A percentile compares a stretch with the other conserved stretches of the same genome.
phyloP scores from a whole-genome alignment of 2,329 filamentous ascomycete species.

The Fusarium sp. region DNA sequence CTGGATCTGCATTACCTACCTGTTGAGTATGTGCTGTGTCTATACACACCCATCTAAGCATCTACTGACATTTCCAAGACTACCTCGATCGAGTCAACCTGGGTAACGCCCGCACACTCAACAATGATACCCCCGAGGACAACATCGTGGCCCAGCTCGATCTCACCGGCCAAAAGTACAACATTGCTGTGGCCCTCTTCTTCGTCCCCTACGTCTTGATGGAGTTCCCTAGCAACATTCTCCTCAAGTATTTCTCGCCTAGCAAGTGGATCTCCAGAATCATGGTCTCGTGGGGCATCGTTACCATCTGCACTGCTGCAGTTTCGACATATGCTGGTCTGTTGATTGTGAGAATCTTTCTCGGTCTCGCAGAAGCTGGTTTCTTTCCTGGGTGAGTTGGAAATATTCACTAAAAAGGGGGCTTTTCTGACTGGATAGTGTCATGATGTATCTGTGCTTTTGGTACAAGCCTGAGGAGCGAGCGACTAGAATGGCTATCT shows the following conservation, averaged over 20 bases:
- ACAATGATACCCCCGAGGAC: conserved; percentile 47
- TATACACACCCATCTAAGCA: neutral
- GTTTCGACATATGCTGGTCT: conserved; percentile 57
- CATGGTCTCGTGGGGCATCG: conserved; percentile 58
- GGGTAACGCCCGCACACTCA: conserved; percentile 47
- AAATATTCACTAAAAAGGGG: rapidly evolving
- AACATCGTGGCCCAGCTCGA: conserved; percentile 45
- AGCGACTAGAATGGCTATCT: conserved; percentile 65
- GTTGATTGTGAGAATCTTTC: conserved; percentile 57
- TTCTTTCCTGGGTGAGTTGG: conserved; percentile 56
- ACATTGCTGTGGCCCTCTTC: conserved; percentile 45
- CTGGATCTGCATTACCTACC: conserved; percentile 47
- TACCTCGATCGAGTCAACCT: conserved; percentile 47
- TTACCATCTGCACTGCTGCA: conserved; percentile 58
- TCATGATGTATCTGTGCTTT: conserved; percentile 66
- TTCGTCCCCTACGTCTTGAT: conserved; percentile 46
- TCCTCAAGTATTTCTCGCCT: conserved; percentile 49
- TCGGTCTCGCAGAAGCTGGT: conserved; percentile 61
- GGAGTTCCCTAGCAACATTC: conserved; percentile 48
- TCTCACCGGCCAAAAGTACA: conserved; percentile 46
- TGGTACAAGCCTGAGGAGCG: conserved; percentile 69
- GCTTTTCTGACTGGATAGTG: conserved; percentile 29
- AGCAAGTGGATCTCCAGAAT: conserved; percentile 49
- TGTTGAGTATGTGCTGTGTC: conserved; percentile 38
- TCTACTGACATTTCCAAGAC: conserved; percentile 13